These are phyloP conservation scores for Telfairia occidentalis DNA, from an alignment of 331 rosid genomes.

Conservation along the genomic window DNA sequence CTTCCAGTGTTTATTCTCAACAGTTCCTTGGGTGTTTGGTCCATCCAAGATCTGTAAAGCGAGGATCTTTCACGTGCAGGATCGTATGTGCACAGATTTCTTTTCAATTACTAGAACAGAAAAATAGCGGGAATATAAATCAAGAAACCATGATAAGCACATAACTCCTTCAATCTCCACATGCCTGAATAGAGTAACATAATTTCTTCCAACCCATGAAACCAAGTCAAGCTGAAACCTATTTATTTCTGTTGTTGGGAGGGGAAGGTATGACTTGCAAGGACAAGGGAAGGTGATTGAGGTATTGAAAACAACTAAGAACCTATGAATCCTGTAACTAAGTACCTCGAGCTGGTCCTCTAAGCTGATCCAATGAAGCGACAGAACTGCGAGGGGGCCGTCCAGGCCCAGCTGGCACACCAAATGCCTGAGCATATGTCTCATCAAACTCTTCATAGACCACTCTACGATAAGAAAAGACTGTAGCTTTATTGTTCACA, in stretches of 20 bases:
- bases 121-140: not conserved
- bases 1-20: not conserved
- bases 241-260: not conserved
- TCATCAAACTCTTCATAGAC: slow-evolving; percentile 85
- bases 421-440: slow-evolving; percentile 95
- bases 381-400: slow-evolving; percentile 36
- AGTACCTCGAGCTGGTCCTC: slow-evolving; percentile 58
- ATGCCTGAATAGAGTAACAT: slow-evolving; percentile 2
- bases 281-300: not conserved
- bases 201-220: slow-evolving; percentile 5
- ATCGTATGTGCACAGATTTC: not conserved
- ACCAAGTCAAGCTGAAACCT: slow-evolving; percentile 7
- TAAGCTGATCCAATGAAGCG: slow-evolving; percentile 23
- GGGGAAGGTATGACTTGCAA: not conserved
- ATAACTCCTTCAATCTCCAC: not conserved
- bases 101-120: not conserved
- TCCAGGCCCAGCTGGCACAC: slow-evolving; percentile 33
- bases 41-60: not conserved
- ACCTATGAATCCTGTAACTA: slow-evolving; percentile 5
- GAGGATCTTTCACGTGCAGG: not conserved
- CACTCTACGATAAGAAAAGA: slow-evolving; percentile 42
- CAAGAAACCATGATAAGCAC: not conserved
- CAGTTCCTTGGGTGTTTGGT: not conserved
- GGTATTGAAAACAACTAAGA: slow-evolving; percentile 1
- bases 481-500: slow-evolving; percentile 45